Conservation (phyloP, 2,329 filamentous ascomycete species). For the Colletotrichum tabaci region DNA sequence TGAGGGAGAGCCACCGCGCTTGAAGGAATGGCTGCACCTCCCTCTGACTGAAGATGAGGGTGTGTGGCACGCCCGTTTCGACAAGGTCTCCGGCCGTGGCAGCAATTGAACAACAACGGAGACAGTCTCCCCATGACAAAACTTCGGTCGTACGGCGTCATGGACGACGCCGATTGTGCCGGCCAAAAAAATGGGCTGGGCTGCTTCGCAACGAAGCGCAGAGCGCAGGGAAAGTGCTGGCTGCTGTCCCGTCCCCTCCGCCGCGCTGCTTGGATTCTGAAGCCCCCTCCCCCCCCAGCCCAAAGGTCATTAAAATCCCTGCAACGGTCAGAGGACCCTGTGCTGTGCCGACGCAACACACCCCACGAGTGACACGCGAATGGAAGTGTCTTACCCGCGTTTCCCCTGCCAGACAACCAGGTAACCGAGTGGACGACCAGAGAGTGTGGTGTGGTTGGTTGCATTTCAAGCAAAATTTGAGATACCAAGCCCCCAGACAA, state of each 20-base stretch:
- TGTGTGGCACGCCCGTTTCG: conserved; percentile 37
- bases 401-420: conserved; percentile 30
- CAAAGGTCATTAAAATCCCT: conserved; percentile 41
- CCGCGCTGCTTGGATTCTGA: conserved; percentile 14
- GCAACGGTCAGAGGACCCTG: conserved; percentile 25
- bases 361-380: conserved; percentile 28
- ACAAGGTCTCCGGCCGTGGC: conserved; percentile 31
- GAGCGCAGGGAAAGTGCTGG: conserved; percentile 10
- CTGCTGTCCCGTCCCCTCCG: not conserved
- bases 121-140: conserved; percentile 12
- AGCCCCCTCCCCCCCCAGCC: not conserved
- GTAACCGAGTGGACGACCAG: conserved; percentile 8
- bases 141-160: conserved; percentile 37
- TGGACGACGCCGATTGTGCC: conserved; percentile 36
- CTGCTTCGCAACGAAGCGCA: not conserved
- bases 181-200: conserved; percentile 17
- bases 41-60: conserved; percentile 35
- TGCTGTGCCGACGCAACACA: conserved; percentile 14
- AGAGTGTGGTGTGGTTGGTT: conserved; percentile 9
- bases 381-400: conserved; percentile 35
- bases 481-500: conserved; percentile 21
- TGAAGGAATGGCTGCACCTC: conserved; percentile 30
- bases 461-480: conserved; percentile 32
- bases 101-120: conserved; percentile 10
- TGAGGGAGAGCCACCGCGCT: not conserved